A percentile compares a stretch with the other conserved stretches of the same genome.
Conservation (phyloP, 2,329 filamentous ascomycete species). For the Microdochium trichocladiopsis region DNA sequence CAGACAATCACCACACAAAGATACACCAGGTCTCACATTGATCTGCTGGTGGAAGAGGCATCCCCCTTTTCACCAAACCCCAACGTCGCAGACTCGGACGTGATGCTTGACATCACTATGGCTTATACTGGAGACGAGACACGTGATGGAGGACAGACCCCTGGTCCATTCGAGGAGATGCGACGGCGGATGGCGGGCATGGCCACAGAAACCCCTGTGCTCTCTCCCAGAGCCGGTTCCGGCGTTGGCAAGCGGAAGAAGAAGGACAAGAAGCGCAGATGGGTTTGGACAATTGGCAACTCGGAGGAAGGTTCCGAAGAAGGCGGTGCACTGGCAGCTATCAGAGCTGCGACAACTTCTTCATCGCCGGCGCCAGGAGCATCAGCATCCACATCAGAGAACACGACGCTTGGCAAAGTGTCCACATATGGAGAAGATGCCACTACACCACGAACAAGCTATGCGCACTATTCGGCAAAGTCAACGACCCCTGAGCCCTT, state of each 20-base stretch:
- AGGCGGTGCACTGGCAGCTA: slow-evolving; percentile 33
- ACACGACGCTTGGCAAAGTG: no score
- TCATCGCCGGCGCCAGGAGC: slow-evolving; percentile 1
- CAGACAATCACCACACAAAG: slow-evolving; percentile 57
- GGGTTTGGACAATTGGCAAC: slow-evolving; percentile 60
- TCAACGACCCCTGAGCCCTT: slow-evolving; percentile 9
- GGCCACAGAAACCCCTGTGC: slow-evolving; percentile 30
- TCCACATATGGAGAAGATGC: background rate
- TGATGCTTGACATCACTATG: slow-evolving; percentile 39
- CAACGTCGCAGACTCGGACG: slow-evolving; percentile 28
- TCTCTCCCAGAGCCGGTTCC: slow-evolving; percentile 25
- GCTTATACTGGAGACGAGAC: slow-evolving; percentile 47
- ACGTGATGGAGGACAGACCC: slow-evolving; percentile 54
- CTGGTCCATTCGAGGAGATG: slow-evolving; percentile 58
- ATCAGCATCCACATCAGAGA: background rate
- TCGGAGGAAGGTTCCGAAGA: slow-evolving; percentile 34
- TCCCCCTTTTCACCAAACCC: slow-evolving; percentile 38
- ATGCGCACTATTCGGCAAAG: slow-evolving; percentile 1
- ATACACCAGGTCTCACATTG: slow-evolving; percentile 57
- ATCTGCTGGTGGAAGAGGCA: slow-evolving; percentile 51
- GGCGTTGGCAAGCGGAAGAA: slow-evolving; percentile 46
- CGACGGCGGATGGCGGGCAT: slow-evolving; percentile 46
- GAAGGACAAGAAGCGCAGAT: slow-evolving; percentile 54
- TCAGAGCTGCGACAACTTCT: slow-evolving; percentile 20
- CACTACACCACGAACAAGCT: background rate